Evolutionary conservation across 192 early-diverging fungal species (phyloP).

Genomic region (Coemansia pectinata): DNA sequence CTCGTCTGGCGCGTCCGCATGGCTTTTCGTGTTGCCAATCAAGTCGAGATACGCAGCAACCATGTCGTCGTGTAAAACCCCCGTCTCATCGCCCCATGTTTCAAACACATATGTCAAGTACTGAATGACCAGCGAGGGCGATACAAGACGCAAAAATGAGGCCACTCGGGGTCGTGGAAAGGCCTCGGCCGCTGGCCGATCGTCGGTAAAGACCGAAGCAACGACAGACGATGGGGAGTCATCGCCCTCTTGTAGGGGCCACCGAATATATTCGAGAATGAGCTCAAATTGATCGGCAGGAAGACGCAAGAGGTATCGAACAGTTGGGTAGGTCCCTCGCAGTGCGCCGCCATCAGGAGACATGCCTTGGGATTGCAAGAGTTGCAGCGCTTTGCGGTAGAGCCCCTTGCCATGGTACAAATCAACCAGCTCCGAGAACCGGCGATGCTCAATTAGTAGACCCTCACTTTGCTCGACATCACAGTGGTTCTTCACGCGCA

Average conservation of each 20-base stretch:
- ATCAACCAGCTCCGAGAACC: conserved; percentile 88
- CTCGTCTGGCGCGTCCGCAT: not conserved
- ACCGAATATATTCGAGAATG: conserved; percentile 79
- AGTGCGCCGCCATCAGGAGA: conserved; percentile 57
- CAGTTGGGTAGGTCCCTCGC: conserved; percentile 64
- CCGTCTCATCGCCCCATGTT: conserved; percentile 62
- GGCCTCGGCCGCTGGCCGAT: conserved; percentile 57
- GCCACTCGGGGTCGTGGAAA: conserved; percentile 65
- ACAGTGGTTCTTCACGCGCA: conserved; percentile 87
- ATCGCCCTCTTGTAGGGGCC: conserved; percentile 69
- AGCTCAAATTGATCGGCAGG: conserved; percentile 76
- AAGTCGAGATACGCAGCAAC: conserved; percentile 78
- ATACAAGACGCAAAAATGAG: conserved; percentile 67
- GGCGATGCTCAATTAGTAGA: conserved; percentile 75
- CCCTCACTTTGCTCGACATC: conserved; percentile 81
- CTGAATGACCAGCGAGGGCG: conserved; percentile 64
- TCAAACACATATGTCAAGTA: conserved; percentile 85
- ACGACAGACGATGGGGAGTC: conserved; percentile 26
- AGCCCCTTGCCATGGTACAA: conserved; percentile 89
- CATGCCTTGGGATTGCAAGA: conserved; percentile 63
- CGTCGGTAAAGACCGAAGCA: conserved; percentile 54
- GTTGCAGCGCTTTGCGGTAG: conserved; percentile 86
- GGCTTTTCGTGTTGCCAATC: conserved; percentile 37
- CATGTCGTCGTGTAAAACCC: conserved; percentile 79
- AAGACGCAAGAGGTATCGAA: conserved; percentile 77